These are phyloP conservation scores for Populus hybrid DNA, from an alignment of 441 rosid genomes.

Conservation along the genomic window DNA sequence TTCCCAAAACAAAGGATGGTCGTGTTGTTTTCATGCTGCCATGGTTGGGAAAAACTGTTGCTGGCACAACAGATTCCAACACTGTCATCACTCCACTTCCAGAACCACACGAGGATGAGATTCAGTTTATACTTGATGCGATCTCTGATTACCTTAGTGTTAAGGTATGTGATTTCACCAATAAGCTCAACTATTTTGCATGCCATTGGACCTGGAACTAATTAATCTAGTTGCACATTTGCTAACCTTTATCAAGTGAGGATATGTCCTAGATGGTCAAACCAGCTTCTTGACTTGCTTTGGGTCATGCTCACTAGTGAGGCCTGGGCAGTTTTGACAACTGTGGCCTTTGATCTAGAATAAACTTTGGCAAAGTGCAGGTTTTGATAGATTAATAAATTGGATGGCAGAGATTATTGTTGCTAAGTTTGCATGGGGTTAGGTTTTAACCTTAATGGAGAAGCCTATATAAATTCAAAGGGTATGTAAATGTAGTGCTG, in stretches of 20 bases:
- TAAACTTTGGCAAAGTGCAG: not conserved
- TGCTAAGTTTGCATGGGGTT: not conserved
- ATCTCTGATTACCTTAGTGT: constrained; percentile 81
- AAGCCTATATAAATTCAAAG: too few relatives aligned
- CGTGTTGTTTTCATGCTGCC: constrained; percentile 96
- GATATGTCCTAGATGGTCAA: not conserved
- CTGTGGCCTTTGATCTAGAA: not conserved
- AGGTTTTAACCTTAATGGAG: not conserved
- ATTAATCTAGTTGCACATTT: not conserved
- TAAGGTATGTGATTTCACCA: constrained; percentile 49
- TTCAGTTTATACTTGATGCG: constrained; percentile 93
- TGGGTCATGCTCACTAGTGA: too few relatives aligned
- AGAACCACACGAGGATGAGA: constrained; percentile 95
- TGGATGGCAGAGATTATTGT: not conserved
- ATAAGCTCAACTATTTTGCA: not conserved
- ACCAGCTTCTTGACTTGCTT: too few relatives aligned
- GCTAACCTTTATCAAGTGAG: not conserved
- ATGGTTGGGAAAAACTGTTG: constrained; percentile 95
- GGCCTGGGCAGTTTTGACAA: too few relatives aligned
- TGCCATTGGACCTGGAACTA: not conserved
- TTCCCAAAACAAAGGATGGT: constrained; percentile 97
- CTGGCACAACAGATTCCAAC: constrained; percentile 94
- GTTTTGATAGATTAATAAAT: not conserved
- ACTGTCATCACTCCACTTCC: constrained; percentile 83
- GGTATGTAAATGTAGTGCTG: not conserved